A percentile compares a stretch with the other conserved stretches of the same genome.
Conservation (phyloP, 2,329 filamentous ascomycete genomes). For the Calonectria ilicicola region DNA sequence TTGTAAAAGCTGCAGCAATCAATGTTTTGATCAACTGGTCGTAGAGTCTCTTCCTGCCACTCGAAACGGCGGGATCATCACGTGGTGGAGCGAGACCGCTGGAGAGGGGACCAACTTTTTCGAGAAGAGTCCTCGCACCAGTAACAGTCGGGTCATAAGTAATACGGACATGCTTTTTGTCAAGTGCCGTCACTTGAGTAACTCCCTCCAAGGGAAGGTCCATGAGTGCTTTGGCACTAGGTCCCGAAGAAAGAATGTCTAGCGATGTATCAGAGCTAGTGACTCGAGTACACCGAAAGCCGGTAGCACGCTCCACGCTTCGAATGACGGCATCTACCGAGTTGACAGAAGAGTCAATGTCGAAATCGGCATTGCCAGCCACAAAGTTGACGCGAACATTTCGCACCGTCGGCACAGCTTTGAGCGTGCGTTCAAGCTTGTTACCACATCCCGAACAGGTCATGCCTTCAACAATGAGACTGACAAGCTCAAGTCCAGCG, state of each 20-base stretch:
- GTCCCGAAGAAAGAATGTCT: slow-evolving; percentile 42
- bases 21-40: slow-evolving; percentile 49
- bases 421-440: not conserved
- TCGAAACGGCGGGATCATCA: slow-evolving; percentile 44
- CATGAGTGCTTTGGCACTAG: slow-evolving; percentile 34
- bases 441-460: not conserved
- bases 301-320: slow-evolving; percentile 42
- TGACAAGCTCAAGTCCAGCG: not conserved
- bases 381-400: slow-evolving; percentile 53
- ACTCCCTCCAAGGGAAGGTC: slow-evolving; percentile 40
- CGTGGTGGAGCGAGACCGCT: slow-evolving; percentile 45
- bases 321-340: slow-evolving; percentile 44
- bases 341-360: slow-evolving; percentile 38
- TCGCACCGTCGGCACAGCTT: not conserved
- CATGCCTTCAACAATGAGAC: not conserved
- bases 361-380: slow-evolving; percentile 51
- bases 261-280: slow-evolving; percentile 43
- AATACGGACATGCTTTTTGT: slow-evolving; percentile 47
- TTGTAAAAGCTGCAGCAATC: slow-evolving; percentile 45
- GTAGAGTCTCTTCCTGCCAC: slow-evolving; percentile 38
- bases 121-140: slow-evolving; percentile 47
- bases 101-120: slow-evolving; percentile 24
- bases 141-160: slow-evolving; percentile 49
- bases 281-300: slow-evolving; percentile 45
- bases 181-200: slow-evolving; percentile 38